Conservation (phyloP, 257 asterid species). For the Penstemon barbatus region DNA sequence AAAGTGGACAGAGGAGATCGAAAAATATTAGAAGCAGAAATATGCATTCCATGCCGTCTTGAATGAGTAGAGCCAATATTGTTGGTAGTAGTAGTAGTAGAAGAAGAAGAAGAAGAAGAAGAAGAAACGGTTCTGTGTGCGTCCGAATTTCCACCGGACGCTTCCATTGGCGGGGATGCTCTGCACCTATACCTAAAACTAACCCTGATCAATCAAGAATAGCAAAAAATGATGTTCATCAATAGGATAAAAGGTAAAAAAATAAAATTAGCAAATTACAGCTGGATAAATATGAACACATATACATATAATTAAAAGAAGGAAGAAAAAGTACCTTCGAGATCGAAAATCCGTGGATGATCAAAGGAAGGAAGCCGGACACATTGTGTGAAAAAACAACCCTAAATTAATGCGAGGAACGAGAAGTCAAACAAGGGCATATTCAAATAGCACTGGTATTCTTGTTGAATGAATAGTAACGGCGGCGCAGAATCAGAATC, state of each 20-base stretch:
- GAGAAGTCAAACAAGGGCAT: too few species aligned
- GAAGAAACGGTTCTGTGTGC: slow-evolving; percentile 43
- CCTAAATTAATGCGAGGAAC: slow-evolving; percentile 22
- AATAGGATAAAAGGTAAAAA: background rate
- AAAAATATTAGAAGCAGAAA: slow-evolving; percentile 55
- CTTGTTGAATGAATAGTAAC: slow-evolving; percentile 12
- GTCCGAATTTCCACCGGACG: slow-evolving; percentile 75
- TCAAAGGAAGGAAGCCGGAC: slow-evolving; percentile 3
- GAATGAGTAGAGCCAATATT: too few species aligned
- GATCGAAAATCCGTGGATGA: slow-evolving; percentile 67
- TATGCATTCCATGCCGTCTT: slow-evolving; percentile 38
- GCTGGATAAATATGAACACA: background rate
- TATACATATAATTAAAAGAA: background rate
- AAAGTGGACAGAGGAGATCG: slow-evolving; percentile 72
- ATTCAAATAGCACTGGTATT: background rate
- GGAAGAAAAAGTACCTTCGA: slow-evolving; percentile 34
- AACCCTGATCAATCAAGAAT: slow-evolving; percentile 38
- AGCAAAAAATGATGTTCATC: slow-evolving; percentile 12
- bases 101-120: slow-evolving; percentile 29
- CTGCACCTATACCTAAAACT: slow-evolving; percentile 51
- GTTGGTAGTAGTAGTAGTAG: slow-evolving; percentile 24
- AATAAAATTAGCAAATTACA: background rate
- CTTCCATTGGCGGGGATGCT: slow-evolving; percentile 61
- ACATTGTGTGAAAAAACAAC: slow-evolving; percentile 1
- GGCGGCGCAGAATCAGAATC: slow-evolving; percentile 31